Percentiles rank a stretch among this genome's conserved stretches.
Evolutionary conservation across 177 flowering plant species (phyloP).

Genomic region (Telopea speciosissima): DNA sequence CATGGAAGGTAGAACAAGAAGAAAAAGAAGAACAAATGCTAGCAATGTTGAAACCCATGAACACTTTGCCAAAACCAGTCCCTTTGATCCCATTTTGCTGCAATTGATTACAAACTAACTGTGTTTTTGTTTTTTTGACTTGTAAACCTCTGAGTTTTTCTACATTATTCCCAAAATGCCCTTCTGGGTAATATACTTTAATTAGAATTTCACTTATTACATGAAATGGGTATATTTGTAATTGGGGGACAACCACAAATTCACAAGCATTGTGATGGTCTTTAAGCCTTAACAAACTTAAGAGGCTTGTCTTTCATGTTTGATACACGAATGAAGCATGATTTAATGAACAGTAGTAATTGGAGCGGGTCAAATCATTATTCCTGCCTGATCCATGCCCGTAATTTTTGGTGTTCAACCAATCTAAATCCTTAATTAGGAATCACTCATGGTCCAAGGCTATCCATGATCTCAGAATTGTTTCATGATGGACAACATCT

Average conservation of each 20-base stretch:
- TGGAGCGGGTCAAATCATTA: not conserved
- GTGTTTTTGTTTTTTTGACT: not conserved
- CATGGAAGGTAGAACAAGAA: not conserved
- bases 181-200: too few relatives aligned
- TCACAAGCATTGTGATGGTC: slow-evolving; percentile 8
- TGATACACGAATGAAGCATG: not conserved
- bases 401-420: too few relatives aligned
- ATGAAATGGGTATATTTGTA: not conserved
- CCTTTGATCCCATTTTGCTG: slow-evolving; percentile 7
- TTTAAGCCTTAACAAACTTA: slow-evolving; percentile 1
- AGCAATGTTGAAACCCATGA: slow-evolving; percentile 3
- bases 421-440: too few relatives aligned
- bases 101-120: not conserved
- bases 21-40: not conserved
- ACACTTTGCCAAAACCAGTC: not conserved
- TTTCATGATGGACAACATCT: too few relatives aligned
- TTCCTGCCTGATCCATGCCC: too few relatives aligned
- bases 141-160: not conserved
- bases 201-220: too few relatives aligned
- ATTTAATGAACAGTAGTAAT: not conserved
- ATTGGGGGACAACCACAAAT: not conserved
- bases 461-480: too few relatives aligned
- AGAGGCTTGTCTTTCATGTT: slow-evolving; percentile 1
- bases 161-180: too few relatives aligned
- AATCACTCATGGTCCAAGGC: too few relatives aligned